Evolutionary conservation across 768 basidiomycete genomes (phyloP).

Genomic region (Jaapia argillacea): DNA sequence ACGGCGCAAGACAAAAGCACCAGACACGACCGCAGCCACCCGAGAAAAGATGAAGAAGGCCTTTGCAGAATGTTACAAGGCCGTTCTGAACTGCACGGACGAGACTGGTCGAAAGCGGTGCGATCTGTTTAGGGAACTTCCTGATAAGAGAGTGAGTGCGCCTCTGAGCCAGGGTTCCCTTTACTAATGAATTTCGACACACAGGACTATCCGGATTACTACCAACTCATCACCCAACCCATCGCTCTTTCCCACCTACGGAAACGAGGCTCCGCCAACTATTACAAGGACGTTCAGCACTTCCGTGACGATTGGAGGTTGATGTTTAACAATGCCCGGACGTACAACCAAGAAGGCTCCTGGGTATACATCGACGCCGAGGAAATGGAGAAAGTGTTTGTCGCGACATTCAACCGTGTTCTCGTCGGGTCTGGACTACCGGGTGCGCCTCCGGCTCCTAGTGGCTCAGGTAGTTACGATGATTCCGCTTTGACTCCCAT

Average conservation of each 20-base stretch:
- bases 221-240: conserved; percentile 76
- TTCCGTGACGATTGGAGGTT: conserved; percentile 77
- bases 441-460: conserved; percentile 44
- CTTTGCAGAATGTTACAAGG: conserved; percentile 66
- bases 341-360: conserved; percentile 90
- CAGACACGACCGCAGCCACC: conserved; percentile 46
- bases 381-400: conserved; percentile 87
- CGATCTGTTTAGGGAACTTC: conserved; percentile 83
- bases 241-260: conserved; percentile 84
- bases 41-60: conserved; percentile 79
- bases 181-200: no score
- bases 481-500: conserved; percentile 70
- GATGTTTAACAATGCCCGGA: conserved; percentile 91
- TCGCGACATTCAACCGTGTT: conserved; percentile 53
- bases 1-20: conserved; percentile 69
- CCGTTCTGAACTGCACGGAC: conserved; percentile 65
- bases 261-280: conserved; percentile 54
- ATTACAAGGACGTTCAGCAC: conserved; percentile 65
- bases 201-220: conserved; percentile 89
- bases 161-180: conserved; percentile 7
- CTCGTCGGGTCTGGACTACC: conserved; percentile 66
- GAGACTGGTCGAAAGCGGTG: conserved; percentile 70
- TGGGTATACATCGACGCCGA: conserved; percentile 94
- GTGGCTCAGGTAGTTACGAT: conserved; percentile 30
- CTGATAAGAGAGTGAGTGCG: conserved; percentile 55